Percentiles rank a stretch among this genome's conserved stretches.
These are phyloP conservation scores for Perkinsus chesapeaki DNA, from an alignment of 169 alveolate species.

Conservation along the genomic window DNA sequence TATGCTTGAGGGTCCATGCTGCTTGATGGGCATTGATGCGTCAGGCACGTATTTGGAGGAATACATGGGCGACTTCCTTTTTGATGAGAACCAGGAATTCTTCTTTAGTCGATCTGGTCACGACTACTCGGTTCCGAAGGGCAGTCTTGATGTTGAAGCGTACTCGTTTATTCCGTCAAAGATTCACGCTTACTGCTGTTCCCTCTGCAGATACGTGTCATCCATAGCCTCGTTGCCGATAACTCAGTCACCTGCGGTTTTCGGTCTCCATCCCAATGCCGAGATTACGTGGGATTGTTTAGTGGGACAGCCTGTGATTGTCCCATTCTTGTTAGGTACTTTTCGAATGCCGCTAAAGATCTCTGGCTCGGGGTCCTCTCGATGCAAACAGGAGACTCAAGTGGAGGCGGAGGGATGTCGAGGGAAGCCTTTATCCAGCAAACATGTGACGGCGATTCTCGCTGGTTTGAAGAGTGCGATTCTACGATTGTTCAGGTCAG, in stretches of 20 bases:
- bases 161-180: too few species aligned
- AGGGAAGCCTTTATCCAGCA: background rate
- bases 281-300: slow-evolving; percentile 51
- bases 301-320: background rate
- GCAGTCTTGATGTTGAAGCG: background rate
- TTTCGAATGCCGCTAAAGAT: slow-evolving; percentile 74
- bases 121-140: slow-evolving; percentile 38
- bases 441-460: background rate
- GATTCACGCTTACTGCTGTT: too few species aligned
- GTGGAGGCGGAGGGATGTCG: slow-evolving; percentile 52
- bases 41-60: slow-evolving; percentile 42
- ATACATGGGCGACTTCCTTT: slow-evolving; percentile 82
- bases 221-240: slow-evolving; percentile 42
- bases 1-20: too few species aligned
- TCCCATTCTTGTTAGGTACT: slow-evolving; percentile 41
- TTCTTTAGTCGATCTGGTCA: slow-evolving; percentile 66
- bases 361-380: slow-evolving; percentile 75
- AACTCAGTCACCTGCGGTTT: slow-evolving; percentile 71
- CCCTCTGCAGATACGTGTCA: background rate
- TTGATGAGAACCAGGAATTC: slow-evolving; percentile 76
- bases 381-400: slow-evolving; percentile 59
- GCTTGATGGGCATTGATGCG: background rate
- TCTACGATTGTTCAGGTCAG: slow-evolving; percentile 6
- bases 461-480: background rate
- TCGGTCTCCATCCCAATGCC: slow-evolving; percentile 89